phyloP scores from a whole-genome alignment of 2,329 filamentous ascomycete species.

The Xylaria sp. region DNA sequence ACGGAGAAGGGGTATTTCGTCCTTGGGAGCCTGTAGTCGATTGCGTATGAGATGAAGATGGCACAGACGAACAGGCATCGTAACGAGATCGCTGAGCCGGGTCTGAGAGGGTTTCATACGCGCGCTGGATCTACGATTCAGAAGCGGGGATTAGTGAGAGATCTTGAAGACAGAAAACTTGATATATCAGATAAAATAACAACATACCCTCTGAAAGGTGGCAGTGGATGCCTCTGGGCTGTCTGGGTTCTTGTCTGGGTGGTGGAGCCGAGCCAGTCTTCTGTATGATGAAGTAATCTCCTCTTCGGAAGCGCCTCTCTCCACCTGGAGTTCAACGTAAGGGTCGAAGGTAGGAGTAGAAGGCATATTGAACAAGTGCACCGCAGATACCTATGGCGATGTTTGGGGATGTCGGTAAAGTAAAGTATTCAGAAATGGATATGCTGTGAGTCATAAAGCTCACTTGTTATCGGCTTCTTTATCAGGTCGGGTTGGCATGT shows the following conservation, averaged over 20 bases:
- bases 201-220: slow-evolving; percentile 30
- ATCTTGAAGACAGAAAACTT: neutral
- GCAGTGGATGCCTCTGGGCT: slow-evolving; percentile 26
- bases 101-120: slow-evolving; percentile 31
- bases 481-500: too few relatives aligned
- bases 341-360: slow-evolving; percentile 18
- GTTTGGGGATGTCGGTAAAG: too few relatives aligned
- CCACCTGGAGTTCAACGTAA: slow-evolving; percentile 33
- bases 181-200: neutral
- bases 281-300: slow-evolving; percentile 31
- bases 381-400: too few relatives aligned
- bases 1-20: too few relatives aligned
- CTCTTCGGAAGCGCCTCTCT: slow-evolving; percentile 17
- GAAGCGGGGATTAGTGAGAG: neutral
- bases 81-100: slow-evolving; percentile 24
- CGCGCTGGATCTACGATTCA: slow-evolving; percentile 26
- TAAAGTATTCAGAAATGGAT: too few relatives aligned
- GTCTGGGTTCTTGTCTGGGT: slow-evolving; percentile 33
- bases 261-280: slow-evolving; percentile 27
- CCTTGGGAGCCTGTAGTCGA: neutral
- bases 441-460: too few relatives aligned
- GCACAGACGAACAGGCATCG: slow-evolving; percentile 11
- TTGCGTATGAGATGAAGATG: neutral
- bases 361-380: slow-evolving; percentile 10
- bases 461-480: too few relatives aligned